Evolutionary conservation across 1,139 yeast genomes (phyloP), one percentile per base, ranked within the genome.

Genomic region (Geotrichum cucujoidarum): DNA sequence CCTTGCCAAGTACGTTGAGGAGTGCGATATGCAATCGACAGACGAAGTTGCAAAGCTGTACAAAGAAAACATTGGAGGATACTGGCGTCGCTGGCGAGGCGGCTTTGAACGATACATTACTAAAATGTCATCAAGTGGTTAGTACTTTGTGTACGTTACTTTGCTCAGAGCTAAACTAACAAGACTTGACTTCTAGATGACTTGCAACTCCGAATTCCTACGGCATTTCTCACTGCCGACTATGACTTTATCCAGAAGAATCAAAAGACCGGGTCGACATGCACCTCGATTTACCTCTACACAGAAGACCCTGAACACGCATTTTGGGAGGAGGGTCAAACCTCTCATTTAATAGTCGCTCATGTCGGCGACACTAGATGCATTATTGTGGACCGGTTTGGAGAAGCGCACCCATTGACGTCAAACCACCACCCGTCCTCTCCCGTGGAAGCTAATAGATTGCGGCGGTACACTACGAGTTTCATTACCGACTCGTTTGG

Each of bases 291-390:
- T 5, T 79, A 80, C 56, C 56, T 90, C n/a, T 83, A 83, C 61
- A 77, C 54, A 4, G 53, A 50, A 21, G 53, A 50, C 22, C 47
- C 50, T 16, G 75, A 71, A 34, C 71, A 74, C 52, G 80, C 76
- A 59, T 89, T 77, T 68, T 92, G 92, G 72, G 80, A 82, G 55
- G 77, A 82, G 17, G 71, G 74, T 21, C 82, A 87, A n/a, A 71
- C 85, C 16, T 75, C 88, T 27, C 80, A 80, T 58, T 66, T 92
- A 35, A 76, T 87, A 1, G 77, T 90, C 20, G 92, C 95, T 1
- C 98, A 92, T 63, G 83, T 90, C n/a, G 98, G 98, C 2, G 98
- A 92, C 62, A 86, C 97, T 2, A 76, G 87, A 55, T 90, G 95
- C n/a, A 76, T 92, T 4, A 60, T 92, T 21, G 57, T 63, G 35